A percentile compares a stretch with the other conserved stretches of the same genome.
phyloP scores from a whole-genome alignment of 352 stramenopile species.

The Sclerospora graminicola region DNA sequence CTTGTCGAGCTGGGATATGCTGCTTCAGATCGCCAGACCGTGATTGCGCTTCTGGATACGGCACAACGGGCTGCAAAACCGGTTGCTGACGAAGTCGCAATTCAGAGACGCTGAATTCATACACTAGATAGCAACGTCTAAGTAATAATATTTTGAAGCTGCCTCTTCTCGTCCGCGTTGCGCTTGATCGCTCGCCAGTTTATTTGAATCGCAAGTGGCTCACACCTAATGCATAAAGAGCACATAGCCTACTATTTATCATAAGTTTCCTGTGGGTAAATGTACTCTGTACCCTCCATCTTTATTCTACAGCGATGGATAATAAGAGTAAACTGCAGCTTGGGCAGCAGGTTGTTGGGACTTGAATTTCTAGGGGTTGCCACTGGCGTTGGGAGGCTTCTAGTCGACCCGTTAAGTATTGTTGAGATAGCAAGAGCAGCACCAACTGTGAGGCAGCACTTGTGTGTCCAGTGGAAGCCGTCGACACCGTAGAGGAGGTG shows the following conservation, averaged over 20 bases:
- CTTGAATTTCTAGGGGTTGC: constrained; percentile 33
- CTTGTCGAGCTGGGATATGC: constrained; percentile 55
- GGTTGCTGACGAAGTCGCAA: constrained; percentile 4
- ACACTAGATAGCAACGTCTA: constrained; percentile 6
- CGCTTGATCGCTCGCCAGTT: neutral
- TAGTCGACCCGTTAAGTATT: constrained; percentile 56
- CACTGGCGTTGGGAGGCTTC: constrained; percentile 15
- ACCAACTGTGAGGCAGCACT: constrained; percentile 73
- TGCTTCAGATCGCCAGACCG: constrained; percentile 39
- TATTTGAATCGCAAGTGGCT: constrained; percentile 1
- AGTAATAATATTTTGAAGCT: constrained; percentile 25
- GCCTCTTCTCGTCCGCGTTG: constrained; percentile 6
- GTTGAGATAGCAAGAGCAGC: constrained; percentile 73
- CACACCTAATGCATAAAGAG: constrained; percentile 1
- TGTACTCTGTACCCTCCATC: constrained; percentile 61
- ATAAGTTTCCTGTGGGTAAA: constrained; percentile 29
- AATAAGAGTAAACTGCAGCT: constrained; percentile 70
- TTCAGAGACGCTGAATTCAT: constrained; percentile 7
- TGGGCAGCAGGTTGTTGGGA: constrained; percentile 49
- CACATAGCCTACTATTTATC: constrained; percentile 15
- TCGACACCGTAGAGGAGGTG: constrained; percentile 76
- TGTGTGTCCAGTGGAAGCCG: constrained; percentile 80
- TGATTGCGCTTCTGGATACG: constrained; percentile 49
- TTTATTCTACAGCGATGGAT: constrained; percentile 75
- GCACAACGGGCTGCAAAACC: constrained; percentile 19